phyloP scores from a whole-genome alignment of 139 green algal species.

The Chlamydomonas sp. region DNA sequence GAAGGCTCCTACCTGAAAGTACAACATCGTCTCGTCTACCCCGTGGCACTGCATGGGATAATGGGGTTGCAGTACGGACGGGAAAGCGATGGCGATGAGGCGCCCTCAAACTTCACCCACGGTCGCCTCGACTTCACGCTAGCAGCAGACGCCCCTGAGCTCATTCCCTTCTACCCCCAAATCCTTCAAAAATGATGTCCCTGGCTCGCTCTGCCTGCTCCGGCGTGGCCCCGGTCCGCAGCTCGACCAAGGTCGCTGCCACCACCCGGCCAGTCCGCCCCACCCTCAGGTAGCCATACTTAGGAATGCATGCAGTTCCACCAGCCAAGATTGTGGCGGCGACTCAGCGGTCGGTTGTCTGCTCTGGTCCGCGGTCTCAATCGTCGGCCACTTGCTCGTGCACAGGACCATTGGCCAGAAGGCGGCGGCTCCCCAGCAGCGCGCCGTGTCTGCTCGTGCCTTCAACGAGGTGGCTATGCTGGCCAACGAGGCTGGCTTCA shows the following conservation, averaged over 20 bases:
- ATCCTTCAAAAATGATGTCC: constrained; percentile 21
- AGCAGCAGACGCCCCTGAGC: too few relatives aligned
- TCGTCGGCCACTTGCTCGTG: neutral
- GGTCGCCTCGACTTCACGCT: too few relatives aligned
- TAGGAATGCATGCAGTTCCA: neutral
- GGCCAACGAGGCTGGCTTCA: constrained; percentile 83
- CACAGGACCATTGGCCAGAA: constrained; percentile 32
- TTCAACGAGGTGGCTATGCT: constrained; percentile 80
- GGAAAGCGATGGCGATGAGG: too few relatives aligned
- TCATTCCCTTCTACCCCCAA: too few relatives aligned
- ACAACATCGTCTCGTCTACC: too few relatives aligned
- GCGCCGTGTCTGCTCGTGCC: constrained; percentile 35
- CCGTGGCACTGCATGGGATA: too few relatives aligned
- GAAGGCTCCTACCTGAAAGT: too few relatives aligned
- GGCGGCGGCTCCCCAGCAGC: constrained; percentile 23
- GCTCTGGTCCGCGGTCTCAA: neutral
- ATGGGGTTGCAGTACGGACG: too few relatives aligned
- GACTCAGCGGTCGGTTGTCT: too few relatives aligned
- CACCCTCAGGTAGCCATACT: constrained; percentile 21
- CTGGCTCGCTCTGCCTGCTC: constrained; percentile 34
- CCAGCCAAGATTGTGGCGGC: too few relatives aligned
- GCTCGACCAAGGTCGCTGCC: constrained; percentile 22
- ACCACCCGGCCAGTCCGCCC: constrained; percentile 35
- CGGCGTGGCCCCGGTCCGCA: constrained; percentile 30
- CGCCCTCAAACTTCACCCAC: too few relatives aligned